phyloP scores from a whole-genome alignment of 306 rosid species.

The Pterocarpus santalinus region DNA sequence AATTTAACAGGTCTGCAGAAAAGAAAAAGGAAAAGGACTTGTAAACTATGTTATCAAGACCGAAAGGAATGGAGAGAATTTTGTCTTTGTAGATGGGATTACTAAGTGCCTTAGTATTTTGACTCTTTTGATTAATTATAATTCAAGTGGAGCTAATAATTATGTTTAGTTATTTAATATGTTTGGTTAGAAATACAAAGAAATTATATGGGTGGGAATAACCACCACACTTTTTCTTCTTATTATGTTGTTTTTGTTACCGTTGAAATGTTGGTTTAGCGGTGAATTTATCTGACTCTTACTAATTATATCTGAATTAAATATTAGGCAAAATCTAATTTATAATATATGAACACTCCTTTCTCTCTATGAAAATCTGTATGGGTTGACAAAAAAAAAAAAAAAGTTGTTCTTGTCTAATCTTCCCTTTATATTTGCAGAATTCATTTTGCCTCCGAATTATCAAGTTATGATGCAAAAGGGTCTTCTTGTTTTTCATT shows the following conservation, averaged over 20 bases:
- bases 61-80: conserved; percentile 41
- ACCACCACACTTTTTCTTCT: conserved; percentile 14
- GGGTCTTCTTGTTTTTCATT: conserved; percentile 40
- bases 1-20: not conserved
- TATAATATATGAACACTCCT: no score
- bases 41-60: conserved; percentile 29
- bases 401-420: not conserved
- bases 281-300: no score
- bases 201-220: conserved; percentile 21
- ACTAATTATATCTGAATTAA: no score
- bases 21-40: conserved; percentile 25
- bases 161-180: conserved; percentile 10
- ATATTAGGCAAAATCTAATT: no score
- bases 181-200: conserved; percentile 32
- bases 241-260: not conserved
- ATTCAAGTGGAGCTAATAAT: conserved; percentile 27
- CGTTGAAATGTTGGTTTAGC: no score
- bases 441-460: conserved; percentile 45
- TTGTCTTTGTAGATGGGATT: conserved; percentile 38
- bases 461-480: conserved; percentile 43
- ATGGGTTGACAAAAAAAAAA: no score
- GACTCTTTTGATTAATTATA: conserved; percentile 32
- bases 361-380: no score
- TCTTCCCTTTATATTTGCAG: not conserved
- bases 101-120: conserved; percentile 7